Evolutionary conservation across 805 yeast species (phyloP), one percentile per base, ranked within the genome.

Genomic region (Lipomyces yamanashiensis): DNA sequence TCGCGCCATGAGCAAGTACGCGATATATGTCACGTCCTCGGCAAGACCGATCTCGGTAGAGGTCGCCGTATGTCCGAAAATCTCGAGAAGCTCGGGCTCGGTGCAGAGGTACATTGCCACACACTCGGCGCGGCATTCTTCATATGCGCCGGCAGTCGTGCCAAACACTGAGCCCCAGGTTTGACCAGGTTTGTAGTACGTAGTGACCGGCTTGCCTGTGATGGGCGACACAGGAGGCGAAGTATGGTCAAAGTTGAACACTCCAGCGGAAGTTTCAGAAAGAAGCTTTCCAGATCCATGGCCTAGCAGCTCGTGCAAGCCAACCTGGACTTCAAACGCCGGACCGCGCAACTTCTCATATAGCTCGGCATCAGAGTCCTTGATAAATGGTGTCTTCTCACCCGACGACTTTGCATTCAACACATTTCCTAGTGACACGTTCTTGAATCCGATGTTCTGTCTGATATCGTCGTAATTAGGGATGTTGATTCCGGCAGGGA

Each of bases 81-180:
- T 88, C 37, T 84, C 82, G 67, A 91, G 80, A 40, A 91, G 81
- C 59, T 85, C 81, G 62, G 84, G 80, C 75, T 87, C 87, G 53
- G 92, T 84, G 70, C 88, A 84, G 68, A 91, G 82, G 74, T 84
- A 89, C 84, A 91, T 83, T 5, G 96, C 96, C 53, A 91, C 96
- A 63, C 87, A 84, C 75, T 91, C 97, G 33, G 97, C 97, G 71
- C 97, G 85, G 75, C 97, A 91, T 76, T 91, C 97, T 76, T 91
- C 97, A 74, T 87, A 90, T 0, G 96, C 86, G 34, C 96, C 96
- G 7, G 97, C 89, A 65, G 87, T 75, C 3, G 88, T 80, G 10
- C 96, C 93, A 74, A 91, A 91, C 58, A 88, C 79, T 3, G 93
- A 87, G 3, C 96, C 93, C 97, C 97, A 91, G 2, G 96, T 91